Conservation (phyloP, 1,284 basidiomycete species). For the Albatrellus sp. region DNA sequence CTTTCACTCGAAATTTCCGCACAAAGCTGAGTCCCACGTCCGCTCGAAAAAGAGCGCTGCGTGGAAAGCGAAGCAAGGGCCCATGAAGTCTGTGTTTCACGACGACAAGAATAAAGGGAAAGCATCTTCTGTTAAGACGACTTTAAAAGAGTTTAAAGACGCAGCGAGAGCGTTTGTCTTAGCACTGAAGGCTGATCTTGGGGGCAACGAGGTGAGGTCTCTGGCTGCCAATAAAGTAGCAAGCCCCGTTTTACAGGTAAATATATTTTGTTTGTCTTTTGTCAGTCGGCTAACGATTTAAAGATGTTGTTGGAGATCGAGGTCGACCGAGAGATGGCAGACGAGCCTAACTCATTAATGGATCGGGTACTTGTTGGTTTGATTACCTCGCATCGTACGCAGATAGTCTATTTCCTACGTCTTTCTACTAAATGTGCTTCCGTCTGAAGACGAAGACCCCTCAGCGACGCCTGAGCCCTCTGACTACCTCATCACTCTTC, state of each 20-base stretch:
- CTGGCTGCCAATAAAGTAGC: conserved; percentile 76
- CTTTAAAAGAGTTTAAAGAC: conserved; percentile 40
- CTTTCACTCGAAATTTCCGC: conserved; percentile 21
- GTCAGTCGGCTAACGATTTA: not conserved
- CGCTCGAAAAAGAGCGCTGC: conserved; percentile 69
- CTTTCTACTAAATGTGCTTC: not conserved
- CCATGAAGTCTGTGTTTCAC: conserved; percentile 60
- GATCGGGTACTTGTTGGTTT: conserved; percentile 76
- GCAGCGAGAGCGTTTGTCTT: conserved; percentile 43
- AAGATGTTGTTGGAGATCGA: conserved; percentile 77
- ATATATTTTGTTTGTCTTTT: conserved; percentile 12
- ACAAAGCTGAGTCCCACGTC: conserved; percentile 21
- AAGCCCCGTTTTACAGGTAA: conserved; percentile 69
- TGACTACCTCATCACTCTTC: conserved; percentile 68
- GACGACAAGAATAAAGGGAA: conserved; percentile 31
- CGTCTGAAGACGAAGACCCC: conserved; percentile 23
- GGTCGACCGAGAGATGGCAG: conserved; percentile 46
- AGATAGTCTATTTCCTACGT: not conserved
- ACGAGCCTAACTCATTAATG: conserved; percentile 61
- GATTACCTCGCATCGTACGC: conserved; percentile 48
- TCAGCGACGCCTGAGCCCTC: conserved; percentile 33
- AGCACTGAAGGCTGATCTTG: conserved; percentile 38
- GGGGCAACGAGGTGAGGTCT: conserved; percentile 68
- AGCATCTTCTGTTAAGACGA: conserved; percentile 14
- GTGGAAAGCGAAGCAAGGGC: conserved; percentile 67